These are phyloP conservation scores for Clavispora asparagi DNA, from an alignment of 805 yeast species.

Conservation along the genomic window DNA sequence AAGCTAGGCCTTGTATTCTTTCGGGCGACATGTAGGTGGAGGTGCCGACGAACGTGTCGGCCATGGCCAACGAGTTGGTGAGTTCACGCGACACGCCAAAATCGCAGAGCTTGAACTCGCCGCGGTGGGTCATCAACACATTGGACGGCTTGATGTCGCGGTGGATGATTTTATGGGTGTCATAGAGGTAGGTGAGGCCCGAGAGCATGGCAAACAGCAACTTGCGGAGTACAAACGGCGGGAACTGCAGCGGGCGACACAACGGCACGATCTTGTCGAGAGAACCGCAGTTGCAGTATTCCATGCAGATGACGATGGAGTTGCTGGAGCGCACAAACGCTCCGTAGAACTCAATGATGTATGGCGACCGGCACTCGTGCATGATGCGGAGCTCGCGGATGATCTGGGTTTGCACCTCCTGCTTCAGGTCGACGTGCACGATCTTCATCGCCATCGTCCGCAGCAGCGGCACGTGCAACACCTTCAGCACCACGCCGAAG, in stretches of 20 bases:
- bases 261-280: constrained; percentile 73
- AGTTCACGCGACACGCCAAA: constrained; percentile 94
- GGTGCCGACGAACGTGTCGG: constrained; percentile 97
- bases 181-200: constrained; percentile 78
- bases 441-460: constrained; percentile 86
- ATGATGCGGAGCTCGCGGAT: constrained; percentile 83
- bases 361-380: constrained; percentile 83
- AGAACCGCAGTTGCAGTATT: constrained; percentile 92
- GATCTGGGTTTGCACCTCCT: constrained; percentile 74
- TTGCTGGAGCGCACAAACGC: constrained; percentile 63
- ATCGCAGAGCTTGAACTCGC: constrained; percentile 89
- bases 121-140: constrained; percentile 79
- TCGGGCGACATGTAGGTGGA: constrained; percentile 97
- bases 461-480: constrained; percentile 82
- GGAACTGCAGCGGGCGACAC: constrained; percentile 31
- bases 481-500: constrained; percentile 88
- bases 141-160: constrained; percentile 96
- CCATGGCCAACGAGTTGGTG: constrained; percentile 76
- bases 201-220: constrained; percentile 71
- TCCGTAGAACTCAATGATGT: constrained; percentile 86
- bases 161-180: constrained; percentile 83
- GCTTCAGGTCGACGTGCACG: constrained; percentile 80
- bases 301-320: constrained; percentile 89
- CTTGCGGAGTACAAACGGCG: constrained; percentile 64
- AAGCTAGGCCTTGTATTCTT: constrained; percentile 89